Base-by-base conservation (phyloP, 805 yeast genomes). In the Monosporozyma yasuniensis region DNA sequence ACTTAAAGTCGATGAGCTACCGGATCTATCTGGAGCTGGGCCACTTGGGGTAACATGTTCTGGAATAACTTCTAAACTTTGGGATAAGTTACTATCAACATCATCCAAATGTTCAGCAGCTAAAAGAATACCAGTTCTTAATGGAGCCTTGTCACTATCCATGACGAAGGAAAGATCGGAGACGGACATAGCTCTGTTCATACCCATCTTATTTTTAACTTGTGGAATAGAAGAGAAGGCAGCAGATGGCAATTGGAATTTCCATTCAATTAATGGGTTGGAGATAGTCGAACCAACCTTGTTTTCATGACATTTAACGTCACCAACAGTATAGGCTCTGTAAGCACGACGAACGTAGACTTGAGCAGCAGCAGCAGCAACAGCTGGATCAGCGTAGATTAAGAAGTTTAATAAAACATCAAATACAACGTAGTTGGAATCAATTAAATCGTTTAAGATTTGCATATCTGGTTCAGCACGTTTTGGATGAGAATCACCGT, bases 291-390 rank as follows among this genome's bases (percentile, higher is more conserved):
- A 28, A 28, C 44, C 47, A 1, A 21, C 30, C 12, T 22, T 19
- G 50, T 78, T 75, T 48, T 69, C 74, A 54, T 76, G 79, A 62
- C 87, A 87, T 49, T 73, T 71, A 48, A 95, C 78, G 55, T 83
- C 84, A 49, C 87, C 83, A 54, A 93, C 83, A 39, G 88, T 83
- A 72, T 95, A 93, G 37, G 98, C 98, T 63, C 98, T 82, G 75
- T 90, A 93, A 43, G 98, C 95, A 68, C 99, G 84, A 68, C 98
- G 84, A 52, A 90, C 83, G 69, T 93, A 93, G 52, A 93, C 96
- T 71, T 93, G 97, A 44, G 96, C 88, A 35, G 99, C 98, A 35
- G 99, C 98, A 56, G 91, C 79, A 3, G 91, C 85, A 53, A 93
- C 91, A 76, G 87, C 87, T 45, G 84, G 86, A 63, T 95, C 97